Conservation (phyloP, 2,329 filamentous ascomycete genomes). For the Clarireedia monteithiana region DNA sequence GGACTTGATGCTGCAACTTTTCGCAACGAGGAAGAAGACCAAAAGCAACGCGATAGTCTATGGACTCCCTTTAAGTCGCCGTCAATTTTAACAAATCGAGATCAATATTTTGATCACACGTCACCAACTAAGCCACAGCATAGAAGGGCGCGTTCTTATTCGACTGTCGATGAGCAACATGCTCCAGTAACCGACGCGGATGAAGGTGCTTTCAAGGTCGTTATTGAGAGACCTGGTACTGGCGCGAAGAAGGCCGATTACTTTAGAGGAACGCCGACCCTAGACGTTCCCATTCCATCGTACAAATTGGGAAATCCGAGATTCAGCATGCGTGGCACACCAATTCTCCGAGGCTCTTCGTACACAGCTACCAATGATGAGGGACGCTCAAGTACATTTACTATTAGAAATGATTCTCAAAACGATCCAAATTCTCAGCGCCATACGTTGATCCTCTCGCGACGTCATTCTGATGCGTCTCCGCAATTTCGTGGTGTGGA, state of each 20-base stretch:
- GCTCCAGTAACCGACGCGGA: slow-evolving; percentile 44
- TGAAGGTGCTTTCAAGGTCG: slow-evolving; percentile 65
- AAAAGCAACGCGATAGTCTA: slow-evolving; percentile 21
- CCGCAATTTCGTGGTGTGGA: slow-evolving; percentile 17
- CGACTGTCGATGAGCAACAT: slow-evolving; percentile 62
- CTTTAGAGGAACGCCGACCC: slow-evolving; percentile 40
- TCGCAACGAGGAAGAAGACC: slow-evolving; percentile 23
- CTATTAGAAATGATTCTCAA: slow-evolving; percentile 31
- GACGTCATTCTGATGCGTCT: slow-evolving; percentile 28
- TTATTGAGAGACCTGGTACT: slow-evolving; percentile 65
- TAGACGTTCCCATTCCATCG: slow-evolving; percentile 73
- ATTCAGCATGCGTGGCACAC: slow-evolving; percentile 70
- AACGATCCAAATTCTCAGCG: slow-evolving; percentile 18
- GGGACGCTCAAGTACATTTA: slow-evolving; percentile 53
- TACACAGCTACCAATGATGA: slow-evolving; percentile 66
- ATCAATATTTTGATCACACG: slow-evolving; percentile 15
- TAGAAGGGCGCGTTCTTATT: slow-evolving; percentile 66
- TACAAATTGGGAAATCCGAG: slow-evolving; percentile 76
- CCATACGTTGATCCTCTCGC: slow-evolving; percentile 21
- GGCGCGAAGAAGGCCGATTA: slow-evolving; percentile 51
- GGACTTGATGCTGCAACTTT: slow-evolving; percentile 41
- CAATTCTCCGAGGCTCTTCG: slow-evolving; percentile 72
- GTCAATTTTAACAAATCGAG: slow-evolving; percentile 33
- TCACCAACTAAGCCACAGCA: slow-evolving; percentile 30
- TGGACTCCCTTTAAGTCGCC: slow-evolving; percentile 27